Evolutionary conservation across 495 filamentous ascomycete species (phyloP), one percentile per base, ranked within the genome.

Genomic region (Penicillium bovifimosum): DNA sequence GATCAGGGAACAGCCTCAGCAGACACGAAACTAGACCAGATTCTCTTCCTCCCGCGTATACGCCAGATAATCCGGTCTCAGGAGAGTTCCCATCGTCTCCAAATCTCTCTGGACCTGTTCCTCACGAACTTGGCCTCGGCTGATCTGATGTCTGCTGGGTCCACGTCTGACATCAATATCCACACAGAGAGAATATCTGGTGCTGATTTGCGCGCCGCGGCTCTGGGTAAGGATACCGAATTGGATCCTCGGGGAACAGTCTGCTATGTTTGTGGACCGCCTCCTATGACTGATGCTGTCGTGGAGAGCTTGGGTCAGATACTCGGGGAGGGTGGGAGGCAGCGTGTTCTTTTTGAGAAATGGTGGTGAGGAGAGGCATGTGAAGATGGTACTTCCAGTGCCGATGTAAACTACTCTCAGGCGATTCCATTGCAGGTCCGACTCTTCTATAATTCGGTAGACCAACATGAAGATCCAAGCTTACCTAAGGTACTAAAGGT

Each of bases 261-360:
- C 0, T 82, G 79, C 33, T 96, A 92, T 62, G 75, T 96, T 0
- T 95, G 90, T 62, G 89, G 90, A 6, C 84, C 87, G 13, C 86
- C 86, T 14, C 47, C 48, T 8, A 93, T 95, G 89, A 92, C 87
- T 3, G 90, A 95, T 67, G 78, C 84, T 49, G 78, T 90, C 54
- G 87, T 91, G 0, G 73, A 73, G n/a, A 68, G 70, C 13, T 62
- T 83, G 2, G 58, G 65, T 3, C 55, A 53, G 1, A 73, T 80
- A 14, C 62, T 82, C 24, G 81, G 77, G 5, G 79, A 87, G 9
- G 47, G 14, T 65, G 69, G 74, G 11, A 41, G 66, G 31, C 65
- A 79, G 28, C 73, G 79, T 17, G 85, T 95, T 0, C 66, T 91
- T 32, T 92, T 77, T 60, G 90, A 96, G 69, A 92, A 88, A 58